Conservation (phyloP, 2,329 filamentous ascomycete genomes). For the Penicillium griseofulvum region DNA sequence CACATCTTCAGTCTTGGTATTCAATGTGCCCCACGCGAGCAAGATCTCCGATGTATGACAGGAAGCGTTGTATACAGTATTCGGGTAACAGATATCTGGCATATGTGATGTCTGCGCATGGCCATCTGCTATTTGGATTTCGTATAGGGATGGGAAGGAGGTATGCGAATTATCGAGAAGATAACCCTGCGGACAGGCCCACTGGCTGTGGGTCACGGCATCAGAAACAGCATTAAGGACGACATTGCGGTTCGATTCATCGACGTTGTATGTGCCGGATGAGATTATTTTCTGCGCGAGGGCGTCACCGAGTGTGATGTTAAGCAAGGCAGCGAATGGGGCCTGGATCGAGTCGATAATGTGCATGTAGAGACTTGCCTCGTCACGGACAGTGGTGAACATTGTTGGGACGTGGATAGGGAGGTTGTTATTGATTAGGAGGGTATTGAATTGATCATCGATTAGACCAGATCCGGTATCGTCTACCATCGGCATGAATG, state of each 20-base stretch:
- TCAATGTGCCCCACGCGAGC: slow-evolving; percentile 28
- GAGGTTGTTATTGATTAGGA: slow-evolving; percentile 19
- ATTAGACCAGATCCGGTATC: slow-evolving; percentile 24
- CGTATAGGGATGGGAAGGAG: slow-evolving; percentile 21
- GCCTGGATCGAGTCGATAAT: slow-evolving; percentile 9
- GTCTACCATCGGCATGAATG: slow-evolving; percentile 29
- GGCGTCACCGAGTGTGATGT: slow-evolving; percentile 12
- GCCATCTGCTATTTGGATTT: slow-evolving; percentile 22
- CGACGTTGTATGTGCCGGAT: slow-evolving; percentile 12
- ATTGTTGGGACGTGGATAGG: slow-evolving; percentile 28
- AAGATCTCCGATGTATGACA: slow-evolving; percentile 29
- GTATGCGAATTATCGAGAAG: background rate
- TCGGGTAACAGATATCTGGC: slow-evolving; percentile 25
- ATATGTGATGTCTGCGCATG: slow-evolving; percentile 20
- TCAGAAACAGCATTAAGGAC: slow-evolving; percentile 17
- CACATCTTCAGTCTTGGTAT: slow-evolving; percentile 23
- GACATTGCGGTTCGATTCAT: slow-evolving; percentile 15
- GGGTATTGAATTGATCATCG: slow-evolving; percentile 28
- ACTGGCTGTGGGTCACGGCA: slow-evolving; percentile 9
- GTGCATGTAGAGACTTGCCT: slow-evolving; percentile 22
- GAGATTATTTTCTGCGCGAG: slow-evolving; percentile 17
- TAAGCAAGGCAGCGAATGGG: slow-evolving; percentile 16
- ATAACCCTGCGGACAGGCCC: slow-evolving; percentile 11
- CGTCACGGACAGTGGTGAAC: slow-evolving; percentile 28
- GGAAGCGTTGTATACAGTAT: slow-evolving; percentile 25